Evolutionary conservation across 2,329 filamentous ascomycete genomes (phyloP).

Genomic region (Pyricularia pennisetigena): DNA sequence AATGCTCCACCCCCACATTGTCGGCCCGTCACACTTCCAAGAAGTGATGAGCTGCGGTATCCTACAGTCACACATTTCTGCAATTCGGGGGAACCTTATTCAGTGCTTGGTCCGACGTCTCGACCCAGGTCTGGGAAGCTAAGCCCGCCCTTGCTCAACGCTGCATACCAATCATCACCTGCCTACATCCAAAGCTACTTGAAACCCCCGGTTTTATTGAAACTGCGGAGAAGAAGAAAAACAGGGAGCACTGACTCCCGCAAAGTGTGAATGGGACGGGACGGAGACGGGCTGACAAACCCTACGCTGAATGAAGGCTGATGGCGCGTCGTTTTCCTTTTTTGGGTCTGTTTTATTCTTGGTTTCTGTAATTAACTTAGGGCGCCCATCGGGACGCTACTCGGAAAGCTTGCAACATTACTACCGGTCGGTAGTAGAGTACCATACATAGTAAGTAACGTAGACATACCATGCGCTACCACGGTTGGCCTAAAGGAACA

Average conservation of each 20-base stretch:
- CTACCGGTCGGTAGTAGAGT: background rate
- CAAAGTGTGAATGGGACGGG: too few relatives aligned
- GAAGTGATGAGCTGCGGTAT: background rate
- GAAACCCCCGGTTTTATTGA: background rate
- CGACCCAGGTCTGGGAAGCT: background rate
- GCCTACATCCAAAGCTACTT: background rate
- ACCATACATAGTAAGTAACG: too few relatives aligned
- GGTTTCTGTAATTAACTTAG: background rate
- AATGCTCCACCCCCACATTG: background rate
- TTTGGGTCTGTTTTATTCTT: background rate
- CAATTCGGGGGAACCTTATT: background rate
- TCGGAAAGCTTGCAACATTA: background rate
- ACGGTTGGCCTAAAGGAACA: background rate
- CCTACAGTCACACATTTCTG: background rate
- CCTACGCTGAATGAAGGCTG: background rate
- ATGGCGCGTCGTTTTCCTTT: background rate
- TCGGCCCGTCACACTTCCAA: background rate
- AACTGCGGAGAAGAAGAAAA: background rate
- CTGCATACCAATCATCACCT: background rate
- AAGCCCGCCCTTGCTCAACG: background rate
- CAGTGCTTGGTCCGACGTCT: background rate
- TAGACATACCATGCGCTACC: background rate
- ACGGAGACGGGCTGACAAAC: background rate
- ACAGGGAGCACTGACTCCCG: background rate
- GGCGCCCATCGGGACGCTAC: background rate